A percentile compares a stretch with the other conserved stretches of the same genome.
These are phyloP conservation scores for Avena eriantha DNA, from an alignment of 176 grass and related monocot genomes.

Conservation along the genomic window DNA sequence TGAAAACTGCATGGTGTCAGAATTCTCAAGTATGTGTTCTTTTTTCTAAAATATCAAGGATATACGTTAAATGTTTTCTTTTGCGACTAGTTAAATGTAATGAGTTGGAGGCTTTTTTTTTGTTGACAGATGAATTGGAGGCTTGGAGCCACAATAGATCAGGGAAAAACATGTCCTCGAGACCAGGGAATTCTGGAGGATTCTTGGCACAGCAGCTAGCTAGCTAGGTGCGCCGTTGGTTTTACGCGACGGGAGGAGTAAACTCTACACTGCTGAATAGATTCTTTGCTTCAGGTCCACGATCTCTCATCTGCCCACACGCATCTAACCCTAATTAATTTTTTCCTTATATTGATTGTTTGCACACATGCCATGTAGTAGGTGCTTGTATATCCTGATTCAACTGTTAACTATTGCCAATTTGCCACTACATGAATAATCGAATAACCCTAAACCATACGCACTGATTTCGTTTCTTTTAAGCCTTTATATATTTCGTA, in stretches of 20 bases:
- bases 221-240: slow-evolving; percentile 12
- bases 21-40: too few species aligned
- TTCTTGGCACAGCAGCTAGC: slow-evolving; percentile 46
- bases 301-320: slow-evolving; percentile 38
- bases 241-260: slow-evolving; percentile 47
- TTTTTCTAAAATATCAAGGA: too few species aligned
- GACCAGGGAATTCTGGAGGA: slow-evolving; percentile 38
- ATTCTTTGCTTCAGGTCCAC: slow-evolving; percentile 61
- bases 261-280: slow-evolving; percentile 47
- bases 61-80: too few species aligned
- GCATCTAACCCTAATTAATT: neutral
- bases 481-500: slow-evolving; percentile 13
- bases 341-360: neutral
- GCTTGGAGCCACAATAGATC: slow-evolving; percentile 12
- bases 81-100: too few species aligned
- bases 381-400: neutral
- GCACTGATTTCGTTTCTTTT: neutral
- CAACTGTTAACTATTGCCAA: neutral
- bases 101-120: too few species aligned
- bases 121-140: neutral
- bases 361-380: neutral
- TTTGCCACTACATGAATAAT: neutral
- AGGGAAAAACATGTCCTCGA: slow-evolving; percentile 42
- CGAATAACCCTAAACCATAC: neutral
- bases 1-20: too few species aligned